phyloP scores from a whole-genome alignment of 805 yeast genomes.

The Cyberlindnera lachancei region DNA sequence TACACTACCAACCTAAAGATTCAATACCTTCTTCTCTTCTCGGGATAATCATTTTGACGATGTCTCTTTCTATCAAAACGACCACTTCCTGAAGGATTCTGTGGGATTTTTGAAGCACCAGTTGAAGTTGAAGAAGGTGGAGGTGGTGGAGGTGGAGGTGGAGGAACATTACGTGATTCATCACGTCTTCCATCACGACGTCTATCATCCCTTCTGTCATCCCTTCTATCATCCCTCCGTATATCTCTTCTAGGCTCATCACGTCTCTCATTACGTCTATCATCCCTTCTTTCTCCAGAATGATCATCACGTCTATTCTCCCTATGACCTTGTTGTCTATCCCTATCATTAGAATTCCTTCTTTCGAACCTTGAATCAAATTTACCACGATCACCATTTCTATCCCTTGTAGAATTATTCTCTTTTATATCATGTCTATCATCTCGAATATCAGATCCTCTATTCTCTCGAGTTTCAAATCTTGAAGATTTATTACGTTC shows the following conservation, averaged over 20 bases:
- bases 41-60: constrained; percentile 1
- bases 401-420: background rate
- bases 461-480: no score
- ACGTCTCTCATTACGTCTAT: background rate
- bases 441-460: no score
- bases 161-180: constrained; percentile 1
- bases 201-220: constrained; percentile 1
- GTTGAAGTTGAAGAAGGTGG: constrained; percentile 9
- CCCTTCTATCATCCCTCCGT: background rate
- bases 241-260: background rate
- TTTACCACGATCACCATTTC: background rate
- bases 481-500: no score
- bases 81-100: no score
- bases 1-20: no score
- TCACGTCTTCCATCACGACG: background rate
- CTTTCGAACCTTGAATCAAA: background rate
- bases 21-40: constrained; percentile 1
- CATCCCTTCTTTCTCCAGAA: background rate
- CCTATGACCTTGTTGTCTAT: background rate
- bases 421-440: no score
- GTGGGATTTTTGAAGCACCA: background rate
- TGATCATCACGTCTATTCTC: background rate
- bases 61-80: constrained; percentile 2
- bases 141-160: constrained; percentile 10
- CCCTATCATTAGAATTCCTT: background rate